Percentiles rank a stretch among this genome's conserved stretches.
These are phyloP conservation scores for Dendrobium officinale DNA, from an alignment of 106 monocot species.

Conservation along the genomic window DNA sequence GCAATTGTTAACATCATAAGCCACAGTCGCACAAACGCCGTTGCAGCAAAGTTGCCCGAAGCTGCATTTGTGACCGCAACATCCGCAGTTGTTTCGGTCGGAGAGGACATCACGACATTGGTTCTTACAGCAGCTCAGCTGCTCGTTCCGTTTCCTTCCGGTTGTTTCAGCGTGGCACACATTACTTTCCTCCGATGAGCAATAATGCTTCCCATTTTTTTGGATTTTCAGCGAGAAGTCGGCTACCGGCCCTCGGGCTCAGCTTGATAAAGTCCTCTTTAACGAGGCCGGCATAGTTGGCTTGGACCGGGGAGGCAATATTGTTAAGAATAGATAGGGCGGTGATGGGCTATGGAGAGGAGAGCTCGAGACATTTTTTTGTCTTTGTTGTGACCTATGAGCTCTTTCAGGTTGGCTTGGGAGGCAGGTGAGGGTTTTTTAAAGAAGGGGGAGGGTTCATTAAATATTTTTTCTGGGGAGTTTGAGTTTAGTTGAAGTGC, in stretches of 20 bases:
- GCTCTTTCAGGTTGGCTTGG: too few species aligned
- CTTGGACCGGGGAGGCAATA: background rate
- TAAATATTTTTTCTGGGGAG: too few species aligned
- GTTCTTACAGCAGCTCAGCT: conserved; percentile 36
- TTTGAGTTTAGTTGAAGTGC: too few species aligned
- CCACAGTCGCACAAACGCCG: conserved; percentile 37
- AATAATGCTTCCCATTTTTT: conserved; percentile 18
- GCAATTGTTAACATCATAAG: conserved; percentile 54
- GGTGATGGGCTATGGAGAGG: background rate
- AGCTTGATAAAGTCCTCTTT: conserved; percentile 9
- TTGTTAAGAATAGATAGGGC: background rate
- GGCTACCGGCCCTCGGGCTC: conserved; percentile 24
- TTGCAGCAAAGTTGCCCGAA: conserved; percentile 70
- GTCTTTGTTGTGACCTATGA: too few species aligned
- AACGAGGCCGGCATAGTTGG: background rate
- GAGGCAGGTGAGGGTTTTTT: too few species aligned
- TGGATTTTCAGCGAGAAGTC: conserved; percentile 3
- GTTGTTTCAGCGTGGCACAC: conserved; percentile 6
- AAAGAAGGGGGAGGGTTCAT: too few species aligned
- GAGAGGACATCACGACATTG: conserved; percentile 30
- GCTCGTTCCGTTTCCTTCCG: conserved; percentile 10
- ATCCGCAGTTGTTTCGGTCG: conserved; percentile 54
- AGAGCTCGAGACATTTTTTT: background rate
- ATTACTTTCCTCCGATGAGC: conserved; percentile 9
- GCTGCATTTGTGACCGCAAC: conserved; percentile 36